These are phyloP conservation scores for Aspergillus affinis DNA, from an alignment of 495 filamentous ascomycete species.

Conservation along the genomic window DNA sequence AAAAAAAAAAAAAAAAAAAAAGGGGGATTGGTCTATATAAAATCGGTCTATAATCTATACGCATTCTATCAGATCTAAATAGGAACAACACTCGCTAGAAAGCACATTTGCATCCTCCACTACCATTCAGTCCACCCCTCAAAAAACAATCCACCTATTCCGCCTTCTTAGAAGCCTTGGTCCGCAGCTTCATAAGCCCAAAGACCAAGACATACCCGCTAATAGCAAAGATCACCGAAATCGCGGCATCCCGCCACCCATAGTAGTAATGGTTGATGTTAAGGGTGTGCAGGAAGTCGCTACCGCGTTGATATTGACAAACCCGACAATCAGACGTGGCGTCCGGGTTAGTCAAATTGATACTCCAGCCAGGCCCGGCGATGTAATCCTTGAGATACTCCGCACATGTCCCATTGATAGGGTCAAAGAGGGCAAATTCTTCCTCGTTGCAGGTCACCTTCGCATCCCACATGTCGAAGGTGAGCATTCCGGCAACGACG, in stretches of 20 bases:
- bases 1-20: too few species aligned
- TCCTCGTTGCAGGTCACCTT: constrained; percentile 48
- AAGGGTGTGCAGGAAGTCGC: constrained; percentile 19
- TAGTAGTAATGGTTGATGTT: constrained; percentile 22
- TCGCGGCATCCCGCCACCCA: constrained; percentile 24
- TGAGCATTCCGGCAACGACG: constrained; percentile 52
- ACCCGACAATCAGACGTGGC: constrained; percentile 50
- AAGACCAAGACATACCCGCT: constrained; percentile 33
- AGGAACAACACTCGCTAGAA: too few species aligned
- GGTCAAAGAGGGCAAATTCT: constrained; percentile 50
- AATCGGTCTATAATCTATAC: too few species aligned
- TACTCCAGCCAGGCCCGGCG: constrained; percentile 38
- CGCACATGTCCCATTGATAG: constrained; percentile 46
- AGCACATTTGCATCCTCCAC: too few species aligned
- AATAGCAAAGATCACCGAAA: constrained; percentile 31
- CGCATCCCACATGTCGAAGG: constrained; percentile 50
- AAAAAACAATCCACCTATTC: background rate
- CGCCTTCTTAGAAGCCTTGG: constrained; percentile 11
- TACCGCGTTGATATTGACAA: constrained; percentile 39
- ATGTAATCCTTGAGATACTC: constrained; percentile 51
- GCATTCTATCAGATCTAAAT: too few species aligned
- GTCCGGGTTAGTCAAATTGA: constrained; percentile 41
- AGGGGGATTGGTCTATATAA: too few species aligned
- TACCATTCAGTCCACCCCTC: too few species aligned
- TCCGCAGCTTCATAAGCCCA: constrained; percentile 24